phyloP scores from a whole-genome alignment of 352 stramenopile genomes.

The Peronospora destructor region DNA sequence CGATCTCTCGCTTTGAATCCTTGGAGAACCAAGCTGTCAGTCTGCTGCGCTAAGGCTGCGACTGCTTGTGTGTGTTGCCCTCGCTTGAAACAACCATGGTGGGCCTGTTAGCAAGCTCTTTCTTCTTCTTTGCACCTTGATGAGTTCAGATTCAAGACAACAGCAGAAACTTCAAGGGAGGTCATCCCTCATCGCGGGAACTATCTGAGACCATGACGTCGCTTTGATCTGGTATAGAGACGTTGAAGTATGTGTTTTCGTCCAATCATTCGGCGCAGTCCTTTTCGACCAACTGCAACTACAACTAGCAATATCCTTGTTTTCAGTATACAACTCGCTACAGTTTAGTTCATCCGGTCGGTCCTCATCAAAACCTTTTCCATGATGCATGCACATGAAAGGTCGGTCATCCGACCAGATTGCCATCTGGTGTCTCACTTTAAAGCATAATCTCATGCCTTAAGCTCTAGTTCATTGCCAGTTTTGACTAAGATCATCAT shows the following conservation, averaged over 20 bases:
- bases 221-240: background rate
- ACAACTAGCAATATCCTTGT: background rate
- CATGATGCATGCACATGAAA: constrained; percentile 31
- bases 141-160: no score
- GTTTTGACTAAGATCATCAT: no score
- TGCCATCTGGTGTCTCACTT: no score
- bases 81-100: background rate
- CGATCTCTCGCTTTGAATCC: constrained; percentile 30
- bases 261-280: background rate
- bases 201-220: constrained; percentile 16
- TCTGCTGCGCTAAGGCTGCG: constrained; percentile 16
- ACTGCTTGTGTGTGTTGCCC: background rate
- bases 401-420: constrained; percentile 2
- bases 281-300: no score
- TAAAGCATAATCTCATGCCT: background rate
- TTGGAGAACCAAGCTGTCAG: constrained; percentile 36
- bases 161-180: background rate
- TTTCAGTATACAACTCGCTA: constrained; percentile 1
- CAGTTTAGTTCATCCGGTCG: constrained; percentile 3
- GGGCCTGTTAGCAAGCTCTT: no score
- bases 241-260: background rate
- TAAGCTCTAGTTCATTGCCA: constrained; percentile 12
- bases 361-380: constrained; percentile 22
- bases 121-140: no score
- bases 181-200: constrained; percentile 13